phyloP scores from a whole-genome alignment of 2,329 filamentous ascomycete species.

The Clonostachys chloroleuca region DNA sequence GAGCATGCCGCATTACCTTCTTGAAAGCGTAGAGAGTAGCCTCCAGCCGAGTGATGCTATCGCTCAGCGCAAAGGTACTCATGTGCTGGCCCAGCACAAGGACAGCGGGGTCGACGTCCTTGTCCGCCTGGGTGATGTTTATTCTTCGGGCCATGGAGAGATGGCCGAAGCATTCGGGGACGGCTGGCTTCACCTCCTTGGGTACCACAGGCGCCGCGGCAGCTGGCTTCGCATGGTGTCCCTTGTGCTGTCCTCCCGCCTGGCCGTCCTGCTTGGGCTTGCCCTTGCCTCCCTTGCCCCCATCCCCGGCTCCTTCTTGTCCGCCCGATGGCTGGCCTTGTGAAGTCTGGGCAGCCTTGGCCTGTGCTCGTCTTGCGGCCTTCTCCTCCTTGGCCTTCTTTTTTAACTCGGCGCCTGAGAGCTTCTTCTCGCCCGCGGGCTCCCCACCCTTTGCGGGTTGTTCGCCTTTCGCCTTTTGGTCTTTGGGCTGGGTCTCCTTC shows the following conservation, averaged over 20 bases:
- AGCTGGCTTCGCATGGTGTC: constrained; percentile 18
- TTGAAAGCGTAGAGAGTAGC: constrained; percentile 88
- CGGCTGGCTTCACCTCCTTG: constrained; percentile 54
- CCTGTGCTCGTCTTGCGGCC: constrained; percentile 74
- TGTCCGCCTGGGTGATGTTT: constrained; percentile 54
- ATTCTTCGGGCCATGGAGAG: constrained; percentile 63
- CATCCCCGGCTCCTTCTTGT: constrained; percentile 18
- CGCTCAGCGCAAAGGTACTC: constrained; percentile 81
- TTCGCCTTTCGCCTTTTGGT: neutral
- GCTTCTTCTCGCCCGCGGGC: constrained; percentile 42
- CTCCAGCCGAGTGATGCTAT: constrained; percentile 83
- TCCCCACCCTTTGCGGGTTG: constrained; percentile 5
- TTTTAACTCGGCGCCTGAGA: constrained; percentile 77
- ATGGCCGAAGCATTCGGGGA: constrained; percentile 76
- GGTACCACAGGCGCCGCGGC: constrained; percentile 24
- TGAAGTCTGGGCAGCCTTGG: constrained; percentile 51
- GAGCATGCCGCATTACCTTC: constrained; percentile 45
- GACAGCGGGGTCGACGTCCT: constrained; percentile 82
- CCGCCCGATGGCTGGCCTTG: constrained; percentile 24
- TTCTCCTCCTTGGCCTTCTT: constrained; percentile 90
- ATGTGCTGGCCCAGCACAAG: constrained; percentile 86
- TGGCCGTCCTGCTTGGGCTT: constrained; percentile 41
- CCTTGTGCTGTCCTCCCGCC: neutral
- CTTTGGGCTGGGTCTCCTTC: constrained; percentile 1
- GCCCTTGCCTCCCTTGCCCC: constrained; percentile 40